Evolutionary conservation across 306 rosid genomes (phyloP).

Genomic region (Dryas drummondii): DNA sequence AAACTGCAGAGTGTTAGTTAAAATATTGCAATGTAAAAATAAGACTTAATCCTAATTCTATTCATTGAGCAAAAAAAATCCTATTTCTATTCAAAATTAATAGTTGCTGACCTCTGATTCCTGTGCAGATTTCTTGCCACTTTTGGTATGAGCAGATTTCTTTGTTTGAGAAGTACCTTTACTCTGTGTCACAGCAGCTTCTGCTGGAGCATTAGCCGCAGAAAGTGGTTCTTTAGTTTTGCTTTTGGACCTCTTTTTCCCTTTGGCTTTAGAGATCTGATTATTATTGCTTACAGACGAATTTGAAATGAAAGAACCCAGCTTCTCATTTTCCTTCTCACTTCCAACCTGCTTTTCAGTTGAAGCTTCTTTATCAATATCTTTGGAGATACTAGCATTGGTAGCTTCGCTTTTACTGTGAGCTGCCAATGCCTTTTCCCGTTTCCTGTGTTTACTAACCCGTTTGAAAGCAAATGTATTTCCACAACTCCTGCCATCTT

Average conservation of each 20-base stretch:
- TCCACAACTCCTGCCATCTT: constrained; percentile 18
- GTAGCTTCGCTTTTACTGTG: constrained; percentile 29
- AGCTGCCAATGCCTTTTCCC: constrained; percentile 33
- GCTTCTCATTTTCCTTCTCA: constrained; percentile 20
- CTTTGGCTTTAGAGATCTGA: constrained; percentile 33
- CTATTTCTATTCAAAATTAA: constrained; percentile 8
- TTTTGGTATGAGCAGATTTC: constrained; percentile 25
- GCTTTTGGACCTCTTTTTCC: constrained; percentile 39
- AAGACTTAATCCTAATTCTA: constrained; percentile 7
- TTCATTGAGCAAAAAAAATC: background rate
- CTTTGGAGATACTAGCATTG: constrained; percentile 27
- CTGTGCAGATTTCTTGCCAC: constrained; percentile 19
- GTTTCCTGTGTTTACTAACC: constrained; percentile 32
- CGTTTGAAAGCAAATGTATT: constrained; percentile 11
- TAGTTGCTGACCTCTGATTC: constrained; percentile 48
- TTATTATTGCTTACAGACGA: constrained; percentile 21
- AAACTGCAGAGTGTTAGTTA: constrained; percentile 43
- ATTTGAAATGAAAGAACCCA: constrained; percentile 15
- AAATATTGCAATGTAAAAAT: constrained; percentile 23
- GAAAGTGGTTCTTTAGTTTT: constrained; percentile 37
- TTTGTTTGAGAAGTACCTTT: constrained; percentile 39
- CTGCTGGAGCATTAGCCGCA: constrained; percentile 24
- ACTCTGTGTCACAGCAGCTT: constrained; percentile 31
- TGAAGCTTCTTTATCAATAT: constrained; percentile 26
- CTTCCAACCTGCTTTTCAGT: constrained; percentile 25